Percentiles rank a stretch among this genome's conserved stretches.
Evolutionary conservation across 345 rosid genomes (phyloP).

Genomic region (Hypericum androsaemum): DNA sequence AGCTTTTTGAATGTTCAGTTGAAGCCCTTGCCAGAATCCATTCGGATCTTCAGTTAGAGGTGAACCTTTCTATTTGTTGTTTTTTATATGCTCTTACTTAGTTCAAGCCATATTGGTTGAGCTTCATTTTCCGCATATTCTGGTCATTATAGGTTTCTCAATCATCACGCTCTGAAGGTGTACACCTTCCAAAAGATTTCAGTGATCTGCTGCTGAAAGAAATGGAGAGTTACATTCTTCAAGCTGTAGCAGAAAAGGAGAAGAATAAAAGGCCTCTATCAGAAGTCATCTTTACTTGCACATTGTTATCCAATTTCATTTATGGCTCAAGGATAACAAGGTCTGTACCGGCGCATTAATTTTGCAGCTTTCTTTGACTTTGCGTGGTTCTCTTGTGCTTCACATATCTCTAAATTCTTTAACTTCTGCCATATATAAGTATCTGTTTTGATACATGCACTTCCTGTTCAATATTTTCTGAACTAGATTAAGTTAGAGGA

Average conservation of each 20-base stretch:
- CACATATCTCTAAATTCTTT: too few species aligned
- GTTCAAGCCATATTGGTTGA: neutral
- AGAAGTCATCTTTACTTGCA: slow-evolving; percentile 55
- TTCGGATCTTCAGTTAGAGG: slow-evolving; percentile 34
- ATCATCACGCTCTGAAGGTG: slow-evolving; percentile 31
- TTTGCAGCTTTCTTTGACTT: too few species aligned
- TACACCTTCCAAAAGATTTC: slow-evolving; percentile 53
- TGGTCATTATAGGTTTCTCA: slow-evolving; percentile 32
- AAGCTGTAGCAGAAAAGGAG: slow-evolving; percentile 31
- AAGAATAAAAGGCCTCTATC: slow-evolving; percentile 42
- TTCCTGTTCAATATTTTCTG: too few species aligned
- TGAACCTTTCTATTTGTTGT: slow-evolving; percentile 12
- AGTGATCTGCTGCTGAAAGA: slow-evolving; percentile 69
- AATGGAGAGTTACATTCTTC: slow-evolving; percentile 52
- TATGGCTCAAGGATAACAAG: slow-evolving; percentile 49
- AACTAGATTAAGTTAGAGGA: too few species aligned
- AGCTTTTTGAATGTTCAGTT: slow-evolving; percentile 63
- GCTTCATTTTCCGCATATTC: slow-evolving; percentile 9
- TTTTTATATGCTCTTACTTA: neutral
- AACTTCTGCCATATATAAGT: too few species aligned
- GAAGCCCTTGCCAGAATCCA: slow-evolving; percentile 59
- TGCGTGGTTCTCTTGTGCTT: too few species aligned
- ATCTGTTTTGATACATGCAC: too few species aligned
- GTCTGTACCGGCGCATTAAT: slow-evolving; percentile 16
- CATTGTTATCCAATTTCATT: slow-evolving; percentile 56